Evolutionary conservation across 179 eudicot genomes (phyloP).

Genomic region (Actinidia polygama): DNA sequence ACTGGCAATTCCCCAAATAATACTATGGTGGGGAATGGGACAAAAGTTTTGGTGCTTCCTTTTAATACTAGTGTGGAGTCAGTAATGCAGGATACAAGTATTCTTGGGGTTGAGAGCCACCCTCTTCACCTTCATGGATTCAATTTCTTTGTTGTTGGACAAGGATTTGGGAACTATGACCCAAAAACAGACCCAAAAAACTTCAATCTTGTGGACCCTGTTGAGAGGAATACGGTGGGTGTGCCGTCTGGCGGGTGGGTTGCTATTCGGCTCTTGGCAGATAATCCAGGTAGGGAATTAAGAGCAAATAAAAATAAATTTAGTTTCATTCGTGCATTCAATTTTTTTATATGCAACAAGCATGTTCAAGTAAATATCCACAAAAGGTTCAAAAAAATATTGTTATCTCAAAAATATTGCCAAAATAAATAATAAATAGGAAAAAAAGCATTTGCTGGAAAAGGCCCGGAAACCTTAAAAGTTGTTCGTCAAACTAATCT

Average conservation of each 20-base stretch:
- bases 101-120: conserved; percentile 48
- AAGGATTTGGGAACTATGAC: conserved; percentile 46
- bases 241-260: conserved; percentile 56
- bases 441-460: too few species aligned
- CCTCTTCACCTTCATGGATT: conserved; percentile 55
- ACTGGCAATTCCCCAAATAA: conserved; percentile 47
- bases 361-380: neutral
- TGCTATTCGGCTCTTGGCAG: conserved; percentile 44
- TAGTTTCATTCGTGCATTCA: neutral
- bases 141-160: conserved; percentile 46
- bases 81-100: conserved; percentile 44
- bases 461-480: too few species aligned
- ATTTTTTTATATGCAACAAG: neutral
- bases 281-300: conserved; percentile 37
- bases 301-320: too few species aligned
- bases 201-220: conserved; percentile 46
- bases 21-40: conserved; percentile 39
- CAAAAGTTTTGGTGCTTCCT: conserved; percentile 34
- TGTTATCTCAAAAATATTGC: too few species aligned
- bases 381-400: neutral
- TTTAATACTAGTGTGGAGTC: conserved; percentile 45
- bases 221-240: conserved; percentile 45
- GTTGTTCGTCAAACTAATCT: too few species aligned
- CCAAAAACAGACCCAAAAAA: conserved; percentile 30
- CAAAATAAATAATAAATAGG: too few species aligned